Evolutionary conservation across 176 grass and related monocot genomes (phyloP), one percentile per base, ranked within the genome.

Genomic region (Raddia distichophylla): DNA sequence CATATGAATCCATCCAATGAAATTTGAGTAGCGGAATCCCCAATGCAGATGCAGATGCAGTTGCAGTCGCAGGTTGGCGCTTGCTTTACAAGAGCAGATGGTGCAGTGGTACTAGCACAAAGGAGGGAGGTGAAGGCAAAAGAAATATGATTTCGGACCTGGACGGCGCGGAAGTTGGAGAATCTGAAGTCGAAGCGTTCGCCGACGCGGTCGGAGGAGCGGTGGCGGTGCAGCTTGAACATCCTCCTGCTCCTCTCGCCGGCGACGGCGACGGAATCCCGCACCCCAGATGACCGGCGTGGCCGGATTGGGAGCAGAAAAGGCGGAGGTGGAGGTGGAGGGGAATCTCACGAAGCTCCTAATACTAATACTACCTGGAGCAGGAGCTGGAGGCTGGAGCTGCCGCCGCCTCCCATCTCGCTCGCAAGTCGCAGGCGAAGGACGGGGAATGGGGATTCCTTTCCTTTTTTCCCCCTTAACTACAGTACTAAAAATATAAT

Each of bases 141-240:
- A 11, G 20, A 42, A 44, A 50, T 50, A 40, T 69, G 49, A 14
- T 56, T 40, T 9, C 50, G 58, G 44, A 99, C 96, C 96, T 95
- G 89, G 84, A 91, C 73, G 78, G 87, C 93, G 65, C 89, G 89
- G 72, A 99, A 95, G 87, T 82, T 87, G 64, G 87, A 95, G 86
- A 99, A 93, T 19, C 80, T 82, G 93, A 99, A 99, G 73, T 99
- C 93, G 82, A 91, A 86, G 82, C 93, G 94, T 43, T 99, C 93
- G 63, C 88, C 96, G 55, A 86, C 61, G 52, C 82, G 80, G 88
- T 91, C 96, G 17, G 96, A 93, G 60, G 83, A 77, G 32, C 85
- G 94, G 82, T 95, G 96, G 42, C 96, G 91, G 64, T 99, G 96
- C 42, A 99, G 84, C 91, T 99, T 99, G 69, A 99, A 95, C 96